Percentiles rank a stretch among this genome's conserved stretches.
These are phyloP conservation scores for Malania oleifera DNA, from an alignment of 164 flowering plant genomes.

Conservation along the genomic window DNA sequence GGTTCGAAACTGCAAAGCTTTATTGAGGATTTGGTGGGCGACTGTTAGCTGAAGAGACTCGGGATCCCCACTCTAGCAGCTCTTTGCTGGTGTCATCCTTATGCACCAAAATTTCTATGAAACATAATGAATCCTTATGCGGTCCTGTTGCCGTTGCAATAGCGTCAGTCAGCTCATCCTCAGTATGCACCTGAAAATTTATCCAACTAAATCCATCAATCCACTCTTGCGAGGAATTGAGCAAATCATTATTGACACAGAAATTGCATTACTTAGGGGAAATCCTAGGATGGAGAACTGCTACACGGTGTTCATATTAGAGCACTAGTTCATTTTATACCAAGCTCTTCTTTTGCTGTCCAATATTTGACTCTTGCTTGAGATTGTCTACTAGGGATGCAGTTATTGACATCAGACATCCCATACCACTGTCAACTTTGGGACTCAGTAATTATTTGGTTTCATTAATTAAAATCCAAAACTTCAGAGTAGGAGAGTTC, in stretches of 20 bases:
- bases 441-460: too few species aligned
- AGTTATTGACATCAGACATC: too few species aligned
- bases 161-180: conserved; percentile 62
- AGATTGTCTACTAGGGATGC: too few species aligned
- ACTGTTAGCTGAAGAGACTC: conserved; percentile 69
- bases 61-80: conserved; percentile 84
- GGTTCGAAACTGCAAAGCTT: neutral
- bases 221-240: neutral
- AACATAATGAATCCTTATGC: conserved; percentile 56
- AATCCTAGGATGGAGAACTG: too few species aligned
- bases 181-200: conserved; percentile 54
- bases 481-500: too few species aligned
- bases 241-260: neutral
- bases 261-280: neutral
- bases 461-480: too few species aligned
- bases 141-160: conserved; percentile 47
- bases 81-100: conserved; percentile 92
- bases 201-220: neutral
- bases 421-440: too few species aligned
- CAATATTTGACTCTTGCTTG: too few species aligned
- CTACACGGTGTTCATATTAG: too few species aligned
- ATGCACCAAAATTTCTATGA: conserved; percentile 67
- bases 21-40: conserved; percentile 78
- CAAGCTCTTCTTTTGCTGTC: too few species aligned
- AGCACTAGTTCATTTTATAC: too few species aligned